These are phyloP conservation scores for Silene vulgaris DNA, from an alignment of 179 eudicot species.

Conservation along the genomic window DNA sequence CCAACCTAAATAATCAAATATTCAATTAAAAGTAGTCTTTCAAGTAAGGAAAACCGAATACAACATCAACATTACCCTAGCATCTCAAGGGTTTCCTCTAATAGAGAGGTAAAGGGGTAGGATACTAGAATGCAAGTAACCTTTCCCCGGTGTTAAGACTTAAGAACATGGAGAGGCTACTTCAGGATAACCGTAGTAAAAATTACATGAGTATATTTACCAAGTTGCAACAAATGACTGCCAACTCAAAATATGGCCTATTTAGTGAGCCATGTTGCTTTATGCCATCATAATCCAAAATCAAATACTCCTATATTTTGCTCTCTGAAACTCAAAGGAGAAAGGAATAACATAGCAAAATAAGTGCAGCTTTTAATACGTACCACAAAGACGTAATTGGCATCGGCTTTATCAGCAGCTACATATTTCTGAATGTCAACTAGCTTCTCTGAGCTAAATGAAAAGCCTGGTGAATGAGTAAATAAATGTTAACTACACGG, in stretches of 20 bases:
- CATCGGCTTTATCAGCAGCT: slow-evolving; percentile 47
- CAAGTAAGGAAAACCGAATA: background rate
- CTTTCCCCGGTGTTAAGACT: background rate
- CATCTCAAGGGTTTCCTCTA: background rate
- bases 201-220: background rate
- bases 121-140: background rate
- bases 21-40: background rate
- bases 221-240: background rate
- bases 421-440: slow-evolving; percentile 73
- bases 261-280: background rate
- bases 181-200: background rate
- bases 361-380: slow-evolving; percentile 13
- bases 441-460: slow-evolving; percentile 82
- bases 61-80: background rate
- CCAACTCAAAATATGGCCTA: background rate
- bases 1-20: slow-evolving; percentile 57
- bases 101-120: background rate
- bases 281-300: background rate
- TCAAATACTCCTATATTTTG: too few species aligned
- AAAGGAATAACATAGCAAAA: background rate
- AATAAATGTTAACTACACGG: slow-evolving; percentile 10
- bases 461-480: slow-evolving; percentile 52
- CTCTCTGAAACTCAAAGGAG: background rate
- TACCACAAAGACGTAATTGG: slow-evolving; percentile 85
- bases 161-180: background rate